Percentiles rank a stretch among this genome's conserved stretches.
Conservation (phyloP, 2,329 filamentous ascomycete genomes). For the Arthrinium puccinioides region DNA sequence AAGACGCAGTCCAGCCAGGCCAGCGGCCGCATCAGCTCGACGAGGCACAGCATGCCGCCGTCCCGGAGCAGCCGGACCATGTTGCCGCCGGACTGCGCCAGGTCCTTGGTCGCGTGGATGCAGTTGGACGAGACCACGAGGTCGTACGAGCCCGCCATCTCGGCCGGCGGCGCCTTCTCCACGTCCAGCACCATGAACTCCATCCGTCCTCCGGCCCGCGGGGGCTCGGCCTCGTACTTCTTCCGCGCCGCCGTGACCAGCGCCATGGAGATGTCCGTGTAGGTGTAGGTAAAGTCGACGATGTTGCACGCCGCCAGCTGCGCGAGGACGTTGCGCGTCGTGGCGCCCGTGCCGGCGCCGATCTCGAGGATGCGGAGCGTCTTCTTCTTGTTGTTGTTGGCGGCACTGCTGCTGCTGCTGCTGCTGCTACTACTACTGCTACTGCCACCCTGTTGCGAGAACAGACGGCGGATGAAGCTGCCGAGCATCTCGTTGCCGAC, state of each 20-base stretch:
- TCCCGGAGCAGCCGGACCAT: conserved; percentile 15
- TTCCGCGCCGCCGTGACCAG: neutral
- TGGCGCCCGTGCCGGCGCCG: conserved; percentile 20
- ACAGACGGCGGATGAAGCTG: conserved; percentile 6
- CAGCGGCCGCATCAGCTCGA: conserved; percentile 17
- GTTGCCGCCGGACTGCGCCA: conserved; percentile 12
- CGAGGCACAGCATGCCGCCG: conserved; percentile 16
- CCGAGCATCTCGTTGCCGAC: conserved; percentile 12
- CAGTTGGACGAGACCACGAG: conserved; percentile 24
- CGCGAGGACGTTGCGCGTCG: conserved; percentile 21
- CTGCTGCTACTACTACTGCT: too few species aligned
- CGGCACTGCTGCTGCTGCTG: neutral
- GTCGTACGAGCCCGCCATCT: conserved; percentile 13
- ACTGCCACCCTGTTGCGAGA: too few species aligned
- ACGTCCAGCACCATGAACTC: neutral
- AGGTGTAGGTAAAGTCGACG: conserved; percentile 24
- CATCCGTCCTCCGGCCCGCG: neutral
- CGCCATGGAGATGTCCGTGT: conserved; percentile 28
- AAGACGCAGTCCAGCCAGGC: conserved; percentile 20
- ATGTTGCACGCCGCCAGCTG: conserved; percentile 9
- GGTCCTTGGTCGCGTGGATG: conserved; percentile 21
- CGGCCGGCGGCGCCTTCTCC: conserved; percentile 5
- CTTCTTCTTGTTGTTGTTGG: neutral
- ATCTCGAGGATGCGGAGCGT: conserved; percentile 25
- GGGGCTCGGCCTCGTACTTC: neutral